Conservation (phyloP, 192 early-diverging fungal genomes). For the Coemansia erecta region DNA sequence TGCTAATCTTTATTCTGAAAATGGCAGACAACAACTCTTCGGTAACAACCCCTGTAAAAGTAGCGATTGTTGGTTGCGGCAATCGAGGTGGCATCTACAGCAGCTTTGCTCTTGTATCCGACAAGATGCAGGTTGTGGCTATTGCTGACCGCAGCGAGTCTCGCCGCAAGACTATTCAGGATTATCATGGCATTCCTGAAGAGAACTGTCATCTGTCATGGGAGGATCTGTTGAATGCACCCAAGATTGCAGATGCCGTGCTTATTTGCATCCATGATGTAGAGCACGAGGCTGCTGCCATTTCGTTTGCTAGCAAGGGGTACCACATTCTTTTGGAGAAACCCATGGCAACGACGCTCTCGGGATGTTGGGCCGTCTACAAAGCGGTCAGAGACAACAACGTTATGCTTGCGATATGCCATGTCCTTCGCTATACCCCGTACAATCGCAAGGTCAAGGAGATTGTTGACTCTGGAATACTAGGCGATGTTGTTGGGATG, state of each 20-base stretch:
- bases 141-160: constrained; percentile 50
- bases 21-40: background rate
- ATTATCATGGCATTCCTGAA: background rate
- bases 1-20: background rate
- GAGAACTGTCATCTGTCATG: constrained; percentile 11
- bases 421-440: constrained; percentile 61
- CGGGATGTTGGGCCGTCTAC: constrained; percentile 55
- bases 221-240: constrained; percentile 27
- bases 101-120: constrained; percentile 11
- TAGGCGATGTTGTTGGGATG: constrained; percentile 64
- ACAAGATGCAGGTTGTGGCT: constrained; percentile 47
- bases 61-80: constrained; percentile 19
- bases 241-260: constrained; percentile 53
- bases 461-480: constrained; percentile 52
- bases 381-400: constrained; percentile 40
- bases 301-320: constrained; percentile 52
- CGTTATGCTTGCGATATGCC: constrained; percentile 53
- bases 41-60: constrained; percentile 4
- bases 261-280: constrained; percentile 55
- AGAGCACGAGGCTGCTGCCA: constrained; percentile 51
- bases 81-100: constrained; percentile 17
- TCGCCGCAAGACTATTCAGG: constrained; percentile 25
- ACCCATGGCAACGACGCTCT: constrained; percentile 58
- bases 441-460: constrained; percentile 58
- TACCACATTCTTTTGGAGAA: constrained; percentile 70